Evolutionary conservation across 352 stramenopile species (phyloP), one percentile per base, ranked within the genome.

Genomic region (Globisporangium megalacanthum): DNA sequence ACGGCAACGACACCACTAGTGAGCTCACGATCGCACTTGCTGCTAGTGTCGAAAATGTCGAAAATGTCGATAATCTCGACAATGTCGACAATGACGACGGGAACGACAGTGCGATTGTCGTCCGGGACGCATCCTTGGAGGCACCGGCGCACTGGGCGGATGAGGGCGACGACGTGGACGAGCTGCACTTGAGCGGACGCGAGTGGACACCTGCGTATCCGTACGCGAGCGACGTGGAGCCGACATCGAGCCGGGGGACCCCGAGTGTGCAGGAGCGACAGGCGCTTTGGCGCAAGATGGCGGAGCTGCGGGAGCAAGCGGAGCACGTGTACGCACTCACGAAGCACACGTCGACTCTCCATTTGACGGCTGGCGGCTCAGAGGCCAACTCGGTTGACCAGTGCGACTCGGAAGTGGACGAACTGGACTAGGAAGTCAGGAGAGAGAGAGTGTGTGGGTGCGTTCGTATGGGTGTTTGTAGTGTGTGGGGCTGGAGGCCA

Each of bases 271-370:
- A 29, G 25, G 25, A 29, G 6, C 64, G 58, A 5, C 65, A 69
- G 19, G 62, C 78, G 35, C 46, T 88, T 17, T 72, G 77, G 56
- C 58, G 70, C 44, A 79, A 68, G 54, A 87, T 87, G 77, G 65
- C 67, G 29, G 68, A 78, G 54, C 61, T 87, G 19, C 72, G 79
- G n/a, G 61, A 72, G 35, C 72, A 71, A 13, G 76, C 77, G 0
- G 77, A 87, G 54, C 74, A 69, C 11, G 75, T 77, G 14, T 87
- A 85, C 52, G 67, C 78, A 48, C 62, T 83, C 46, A 82, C 77
- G 33, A 79, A 76, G 50, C 68, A 80, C 47, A 79, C 45, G 14
- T 54, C 54, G 46, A 35, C 39, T 9, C 20, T 54, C 35, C 54
- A 60, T 19, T 19, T 60, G 46, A 36, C 35, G 1, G 20, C 20